Conservation (phyloP, 495 filamentous ascomycete genomes). For the Friedmanniomyces simplex region DNA sequence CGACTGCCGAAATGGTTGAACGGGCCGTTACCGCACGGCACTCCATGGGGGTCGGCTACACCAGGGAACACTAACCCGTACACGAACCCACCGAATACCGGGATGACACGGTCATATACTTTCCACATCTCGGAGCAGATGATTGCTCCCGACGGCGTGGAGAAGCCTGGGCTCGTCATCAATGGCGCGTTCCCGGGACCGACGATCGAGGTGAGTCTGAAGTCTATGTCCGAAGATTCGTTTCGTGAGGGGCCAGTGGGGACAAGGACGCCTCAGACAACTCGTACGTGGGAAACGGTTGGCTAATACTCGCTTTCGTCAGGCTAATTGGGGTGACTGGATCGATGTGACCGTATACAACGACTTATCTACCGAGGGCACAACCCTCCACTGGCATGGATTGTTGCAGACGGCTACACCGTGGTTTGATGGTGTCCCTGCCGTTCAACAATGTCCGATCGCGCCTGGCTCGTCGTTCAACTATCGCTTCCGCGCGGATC, state of each 20-base stretch:
- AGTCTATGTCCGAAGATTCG: slow-evolving; percentile 27
- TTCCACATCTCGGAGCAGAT: slow-evolving; percentile 25
- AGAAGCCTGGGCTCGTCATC: slow-evolving; percentile 23
- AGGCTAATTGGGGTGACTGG: slow-evolving; percentile 43
- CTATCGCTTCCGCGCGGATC: slow-evolving; percentile 42
- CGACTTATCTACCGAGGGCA: slow-evolving; percentile 35
- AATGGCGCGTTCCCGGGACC: slow-evolving; percentile 40
- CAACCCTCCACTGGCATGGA: slow-evolving; percentile 50
- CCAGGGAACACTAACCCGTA: slow-evolving; percentile 10
- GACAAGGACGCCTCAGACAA: too few relatives aligned
- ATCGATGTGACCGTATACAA: slow-evolving; percentile 50
- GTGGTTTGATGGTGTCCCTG: slow-evolving; percentile 42
- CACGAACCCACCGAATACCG: slow-evolving; percentile 23
- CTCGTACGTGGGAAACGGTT: neutral
- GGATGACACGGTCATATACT: slow-evolving; percentile 29
- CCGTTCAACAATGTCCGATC: slow-evolving; percentile 45
- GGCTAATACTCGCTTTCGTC: slow-evolving; percentile 16
- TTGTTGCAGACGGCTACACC: slow-evolving; percentile 31
- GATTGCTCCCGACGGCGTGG: slow-evolving; percentile 31
- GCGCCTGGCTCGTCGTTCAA: slow-evolving; percentile 33
- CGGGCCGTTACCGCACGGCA: slow-evolving; percentile 14
- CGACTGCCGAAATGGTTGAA: neutral
- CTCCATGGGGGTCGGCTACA: slow-evolving; percentile 6
- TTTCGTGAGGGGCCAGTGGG: too few relatives aligned
- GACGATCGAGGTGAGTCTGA: slow-evolving; percentile 39